Base-by-base conservation (phyloP, 2,329 filamentous ascomycete genomes). In the Nemania bipapillata region DNA sequence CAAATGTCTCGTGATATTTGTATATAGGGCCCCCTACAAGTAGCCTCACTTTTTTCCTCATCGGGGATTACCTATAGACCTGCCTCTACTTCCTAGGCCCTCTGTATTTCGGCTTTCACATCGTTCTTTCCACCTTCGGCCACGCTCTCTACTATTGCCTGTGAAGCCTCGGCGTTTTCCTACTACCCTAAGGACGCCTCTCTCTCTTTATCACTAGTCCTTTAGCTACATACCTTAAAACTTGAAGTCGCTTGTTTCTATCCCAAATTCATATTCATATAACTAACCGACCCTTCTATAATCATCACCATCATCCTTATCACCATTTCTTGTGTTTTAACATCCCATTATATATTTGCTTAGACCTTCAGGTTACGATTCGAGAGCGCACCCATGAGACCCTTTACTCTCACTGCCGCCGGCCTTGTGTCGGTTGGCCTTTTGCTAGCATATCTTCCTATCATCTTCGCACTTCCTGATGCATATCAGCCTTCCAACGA, bases 311-410 rank as follows among this genome's bases (percentile, higher is more conserved):
- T 60, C 22, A 24, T 24, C 56, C 5, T 28, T 20, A 12, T 9
- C 37, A 4, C 12, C 24, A 17, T 32, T 64, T 26, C 12, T 50
- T 59, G 45, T 56, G 5, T n/a, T 24, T n/a, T 12, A 58, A 7
- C 37, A 59, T 24, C 35, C n/a, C 30, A 1, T 45, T 53, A 57
- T 7, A 20, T 66, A 57, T 22, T 1, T 40, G 28, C 11, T 20
- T 1, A 35, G 12, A 20, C 62, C 52, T 4, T 20, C 40, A 50
- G 50, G 20, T 49, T 54, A 55, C 40, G 24, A 24, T 32, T n/a
- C 35, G 32, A 55, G 3, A 53, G 60, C 53, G 37, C 15, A 55
- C 78, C 40, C 62, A 85, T 85, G 83, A 81, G 79, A 71, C 74
- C 65, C 28, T 78, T 72, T 15, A 74, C 74, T 74, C 69, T 80